A percentile compares a stretch with the other conserved stretches of the same genome.
These are phyloP conservation scores for Micromonas pusilla DNA, from an alignment of 139 green algal species.

Conservation along the genomic window DNA sequence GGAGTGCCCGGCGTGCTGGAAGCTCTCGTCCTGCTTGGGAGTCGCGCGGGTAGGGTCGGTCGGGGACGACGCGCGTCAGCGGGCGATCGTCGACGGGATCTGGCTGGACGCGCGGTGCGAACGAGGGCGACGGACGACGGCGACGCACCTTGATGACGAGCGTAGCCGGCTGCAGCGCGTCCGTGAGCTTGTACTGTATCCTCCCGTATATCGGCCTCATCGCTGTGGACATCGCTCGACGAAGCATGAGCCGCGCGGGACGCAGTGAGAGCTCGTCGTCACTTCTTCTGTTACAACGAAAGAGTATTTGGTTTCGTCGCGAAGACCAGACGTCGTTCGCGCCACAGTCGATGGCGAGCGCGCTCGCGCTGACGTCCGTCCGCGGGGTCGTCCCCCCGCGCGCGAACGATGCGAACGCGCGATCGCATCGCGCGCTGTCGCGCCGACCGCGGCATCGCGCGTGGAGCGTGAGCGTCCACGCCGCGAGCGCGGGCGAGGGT, in stretches of 20 bases:
- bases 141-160: constrained; percentile 7
- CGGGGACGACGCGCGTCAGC: no score
- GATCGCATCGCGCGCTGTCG: background rate
- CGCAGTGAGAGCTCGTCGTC: no score
- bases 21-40: constrained; percentile 8
- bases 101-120: no score
- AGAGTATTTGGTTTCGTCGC: no score
- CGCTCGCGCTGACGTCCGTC: constrained; percentile 13
- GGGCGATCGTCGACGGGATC: no score
- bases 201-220: background rate
- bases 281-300: no score
- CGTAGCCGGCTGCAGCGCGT: background rate
- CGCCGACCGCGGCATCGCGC: background rate
- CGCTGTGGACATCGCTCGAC: background rate
- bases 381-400: background rate
- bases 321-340: no score
- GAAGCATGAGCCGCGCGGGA: constrained; percentile 33
- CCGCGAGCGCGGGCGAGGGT: background rate
- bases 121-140: no score
- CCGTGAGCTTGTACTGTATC: background rate
- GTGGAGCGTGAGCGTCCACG: background rate
- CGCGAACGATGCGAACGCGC: background rate
- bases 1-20: constrained; percentile 30
- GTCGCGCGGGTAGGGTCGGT: no score
- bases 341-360: constrained; percentile 71